Evolutionary conservation across 164 flowering plant species (phyloP).

Genomic region (Santalum album): DNA sequence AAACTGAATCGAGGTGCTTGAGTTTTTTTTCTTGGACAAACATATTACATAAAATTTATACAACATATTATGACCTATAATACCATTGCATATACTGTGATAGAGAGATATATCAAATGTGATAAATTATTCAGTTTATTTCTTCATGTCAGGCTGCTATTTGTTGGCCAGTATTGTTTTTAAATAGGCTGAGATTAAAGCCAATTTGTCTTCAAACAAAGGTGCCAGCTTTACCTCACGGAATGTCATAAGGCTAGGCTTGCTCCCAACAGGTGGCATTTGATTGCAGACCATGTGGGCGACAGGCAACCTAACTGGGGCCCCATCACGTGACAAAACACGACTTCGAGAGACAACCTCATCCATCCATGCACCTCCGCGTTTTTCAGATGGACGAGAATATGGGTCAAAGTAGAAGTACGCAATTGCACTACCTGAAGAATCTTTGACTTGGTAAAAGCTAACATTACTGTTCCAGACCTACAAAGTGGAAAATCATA

Average conservation of each 20-base stretch:
- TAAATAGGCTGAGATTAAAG: no score
- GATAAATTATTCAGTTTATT: no score
- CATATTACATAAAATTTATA: no score
- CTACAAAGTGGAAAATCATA: constrained; percentile 20
- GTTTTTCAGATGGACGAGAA: constrained; percentile 92
- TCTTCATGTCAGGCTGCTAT: no score
- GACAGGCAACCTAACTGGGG: constrained; percentile 71
- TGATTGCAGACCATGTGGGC: constrained; percentile 99
- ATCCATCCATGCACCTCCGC: constrained; percentile 99
- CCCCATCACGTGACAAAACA: constrained; percentile 63
- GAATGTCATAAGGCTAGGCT: constrained; percentile 98
- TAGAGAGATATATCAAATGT: no score
- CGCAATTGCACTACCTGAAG: constrained; percentile 71
- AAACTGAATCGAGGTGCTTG: no score
- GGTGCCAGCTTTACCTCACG: constrained; percentile 52
- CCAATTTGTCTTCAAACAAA: not conserved
- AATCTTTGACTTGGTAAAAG: constrained; percentile 77
- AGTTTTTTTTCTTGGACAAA: no score
- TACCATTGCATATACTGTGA: no score
- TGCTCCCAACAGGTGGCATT: constrained; percentile 81
- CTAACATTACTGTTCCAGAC: constrained; percentile 89
- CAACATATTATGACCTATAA: no score
- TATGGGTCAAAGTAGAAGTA: constrained; percentile 98
- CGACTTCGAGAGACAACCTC: constrained; percentile 86
- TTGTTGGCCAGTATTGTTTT: no score